phyloP scores from a whole-genome alignment of 805 yeast species.

The Starmerella khaoyaiensis region DNA sequence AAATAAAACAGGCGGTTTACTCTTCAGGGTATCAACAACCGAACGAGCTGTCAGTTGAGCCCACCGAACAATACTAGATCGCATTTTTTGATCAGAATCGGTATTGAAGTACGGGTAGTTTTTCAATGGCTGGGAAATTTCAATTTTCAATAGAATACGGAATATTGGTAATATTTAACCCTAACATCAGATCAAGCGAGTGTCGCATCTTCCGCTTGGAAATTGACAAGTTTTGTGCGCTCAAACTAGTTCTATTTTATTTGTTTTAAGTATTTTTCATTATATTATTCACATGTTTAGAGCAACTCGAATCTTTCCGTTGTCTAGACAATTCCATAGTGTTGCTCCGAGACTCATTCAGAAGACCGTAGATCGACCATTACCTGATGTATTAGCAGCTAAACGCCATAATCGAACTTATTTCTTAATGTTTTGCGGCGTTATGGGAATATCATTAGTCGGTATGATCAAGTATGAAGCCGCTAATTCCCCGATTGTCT shows the following conservation, averaged over 20 bases:
- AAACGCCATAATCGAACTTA: slow-evolving; percentile 39
- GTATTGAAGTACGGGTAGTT: no score
- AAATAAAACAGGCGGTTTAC: slow-evolving; percentile 40
- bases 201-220: no score
- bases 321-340: no score
- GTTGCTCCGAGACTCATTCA: slow-evolving; percentile 27
- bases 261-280: no score
- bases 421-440: slow-evolving; percentile 41
- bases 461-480: slow-evolving; percentile 88
- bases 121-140: no score
- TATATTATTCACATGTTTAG: no score
- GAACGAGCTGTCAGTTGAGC: slow-evolving; percentile 28
- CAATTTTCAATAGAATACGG: no score
- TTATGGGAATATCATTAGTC: slow-evolving; percentile 43
- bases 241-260: no score
- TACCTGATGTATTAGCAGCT: slow-evolving; percentile 46
- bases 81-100: slow-evolving; percentile 7
- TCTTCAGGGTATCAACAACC: slow-evolving; percentile 24
- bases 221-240: no score
- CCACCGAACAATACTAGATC: slow-evolving; percentile 9
- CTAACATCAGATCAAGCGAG: no score
- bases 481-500: slow-evolving; percentile 74
- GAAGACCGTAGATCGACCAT: slow-evolving; percentile 58
- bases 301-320: no score
- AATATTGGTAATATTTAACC: no score